Evolutionary conservation across 768 basidiomycete species (phyloP).

Genomic region (Holtermannia corniformis): DNA sequence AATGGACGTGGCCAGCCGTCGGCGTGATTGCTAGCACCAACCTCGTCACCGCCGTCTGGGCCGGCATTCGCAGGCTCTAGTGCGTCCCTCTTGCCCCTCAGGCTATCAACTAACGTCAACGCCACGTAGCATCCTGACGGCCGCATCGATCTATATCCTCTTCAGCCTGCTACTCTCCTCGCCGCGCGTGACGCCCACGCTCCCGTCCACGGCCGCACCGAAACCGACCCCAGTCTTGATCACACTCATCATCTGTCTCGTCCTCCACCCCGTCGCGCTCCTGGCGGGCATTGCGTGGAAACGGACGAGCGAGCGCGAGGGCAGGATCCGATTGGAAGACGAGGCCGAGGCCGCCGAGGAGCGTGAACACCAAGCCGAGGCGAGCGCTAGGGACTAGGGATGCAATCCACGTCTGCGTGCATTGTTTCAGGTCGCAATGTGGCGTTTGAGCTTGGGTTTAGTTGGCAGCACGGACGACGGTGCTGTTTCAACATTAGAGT

Average conservation of each 20-base stretch:
- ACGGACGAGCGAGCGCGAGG: conserved; percentile 37
- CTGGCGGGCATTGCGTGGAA: conserved; percentile 40
- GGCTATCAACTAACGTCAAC: conserved; percentile 31
- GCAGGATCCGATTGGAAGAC: conserved; percentile 40
- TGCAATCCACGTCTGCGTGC: no score
- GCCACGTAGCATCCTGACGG: conserved; percentile 13
- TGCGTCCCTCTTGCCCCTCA: conserved; percentile 47
- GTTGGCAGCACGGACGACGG: no score
- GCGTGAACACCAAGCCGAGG: conserved; percentile 17
- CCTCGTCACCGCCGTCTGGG: conserved; percentile 39
- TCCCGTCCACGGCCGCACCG: conserved; percentile 33
- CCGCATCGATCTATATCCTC: conserved; percentile 23
- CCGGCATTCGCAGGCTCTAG: conserved; percentile 26
- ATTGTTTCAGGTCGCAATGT: no score
- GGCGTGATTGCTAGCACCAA: conserved; percentile 60
- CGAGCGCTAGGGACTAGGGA: conserved; percentile 4
- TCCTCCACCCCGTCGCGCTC: conserved; percentile 40
- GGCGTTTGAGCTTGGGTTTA: no score
- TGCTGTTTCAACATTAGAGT: no score
- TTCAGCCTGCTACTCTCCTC: conserved; percentile 38
- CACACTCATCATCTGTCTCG: conserved; percentile 40
- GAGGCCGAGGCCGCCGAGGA: conserved; percentile 37
- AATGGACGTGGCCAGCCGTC: conserved; percentile 65
- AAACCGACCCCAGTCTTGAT: conserved; percentile 41
- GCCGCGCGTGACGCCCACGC: conserved; percentile 27